Evolutionary conservation across 345 rosid genomes (phyloP), one percentile per base, ranked within the genome.

Genomic region (Erysimum cheiranthoides): DNA sequence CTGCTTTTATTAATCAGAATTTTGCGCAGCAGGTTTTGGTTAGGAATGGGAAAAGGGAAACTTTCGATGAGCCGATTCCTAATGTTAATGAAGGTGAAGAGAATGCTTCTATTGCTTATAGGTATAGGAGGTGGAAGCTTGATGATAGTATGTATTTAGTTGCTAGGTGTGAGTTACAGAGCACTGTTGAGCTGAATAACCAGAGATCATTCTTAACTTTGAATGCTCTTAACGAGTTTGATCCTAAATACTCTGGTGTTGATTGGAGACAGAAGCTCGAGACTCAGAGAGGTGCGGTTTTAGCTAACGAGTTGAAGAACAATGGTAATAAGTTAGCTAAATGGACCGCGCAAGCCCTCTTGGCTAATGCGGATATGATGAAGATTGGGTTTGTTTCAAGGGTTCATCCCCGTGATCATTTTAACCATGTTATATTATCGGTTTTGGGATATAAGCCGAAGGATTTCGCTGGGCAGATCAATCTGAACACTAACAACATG

Each of bases 231-330:
- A 92, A 90, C 28, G 99, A 95, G 88, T 95, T 95, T 32, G 97
- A 95, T 84, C 73, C 97, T 0, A 95, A 95, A 35, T 92, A 92
- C 72, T 95, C 97, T 5, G 97, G 97, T 62, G 92, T 95, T 67
- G 99, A 95, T 72, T 95, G 79, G 99, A 90, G 97, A 72, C 98
- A 92, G 90, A 95, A 95, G 85, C 71, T 95, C 49, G 99, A 95
- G 77, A 89, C 99, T 9, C 99, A 95, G 66, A 83, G 99, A 72
- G 99, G 99, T 63, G 99, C 96, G 0, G 97, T 95, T 34, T 84
- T 95, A 77, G 99, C 97, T 28, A 92, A 87, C 47, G 99, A 95
- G 78, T 83, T 95, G 82, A 95, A 92, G 85, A 95, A 95, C 83
- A 95, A 95, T 74, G 93, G 96, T 0, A 95, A 95, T 68, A 95